A percentile compares a stretch with the other conserved stretches of the same genome.
These are phyloP conservation scores for Silene coronaria DNA, from an alignment of 179 eudicot genomes.

Conservation along the genomic window DNA sequence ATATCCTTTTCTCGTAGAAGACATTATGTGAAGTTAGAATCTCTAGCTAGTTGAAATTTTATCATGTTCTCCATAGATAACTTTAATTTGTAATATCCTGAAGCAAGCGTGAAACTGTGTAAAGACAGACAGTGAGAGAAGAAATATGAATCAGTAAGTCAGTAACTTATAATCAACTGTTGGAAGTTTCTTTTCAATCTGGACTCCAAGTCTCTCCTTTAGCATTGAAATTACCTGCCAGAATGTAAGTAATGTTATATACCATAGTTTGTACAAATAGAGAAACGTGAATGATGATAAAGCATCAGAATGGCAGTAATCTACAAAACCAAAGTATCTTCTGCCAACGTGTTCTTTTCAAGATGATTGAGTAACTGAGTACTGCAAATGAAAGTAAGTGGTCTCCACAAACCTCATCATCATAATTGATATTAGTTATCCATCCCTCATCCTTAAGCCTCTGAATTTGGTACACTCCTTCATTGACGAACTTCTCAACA, in stretches of 20 bases:
- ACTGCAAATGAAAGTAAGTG: conserved; percentile 2
- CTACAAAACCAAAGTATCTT: background rate
- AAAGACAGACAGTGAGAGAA: background rate
- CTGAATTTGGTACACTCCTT: conserved; percentile 71
- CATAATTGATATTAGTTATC: conserved; percentile 79
- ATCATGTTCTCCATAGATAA: background rate
- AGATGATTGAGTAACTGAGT: background rate
- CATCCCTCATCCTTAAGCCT: conserved; percentile 84
- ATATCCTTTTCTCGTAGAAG: background rate
- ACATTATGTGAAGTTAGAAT: background rate
- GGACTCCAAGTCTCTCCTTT: conserved; percentile 58
- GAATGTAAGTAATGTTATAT: conserved; percentile 9
- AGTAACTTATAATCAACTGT: conserved; percentile 71
- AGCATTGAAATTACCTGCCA: conserved; percentile 64
- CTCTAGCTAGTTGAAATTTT: background rate
- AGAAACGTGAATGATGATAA: background rate
- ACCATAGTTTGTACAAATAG: background rate
- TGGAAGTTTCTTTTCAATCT: conserved; percentile 60
- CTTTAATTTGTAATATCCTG: background rate
- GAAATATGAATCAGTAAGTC: conserved; percentile 11
- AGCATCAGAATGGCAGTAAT: background rate
- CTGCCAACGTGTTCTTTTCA: background rate
- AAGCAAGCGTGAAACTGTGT: background rate
- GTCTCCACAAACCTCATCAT: conserved; percentile 66
- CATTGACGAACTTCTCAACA: conserved; percentile 68